Conservation (phyloP, 768 basidiomycete species). For the Podaxis pistillaris region DNA sequence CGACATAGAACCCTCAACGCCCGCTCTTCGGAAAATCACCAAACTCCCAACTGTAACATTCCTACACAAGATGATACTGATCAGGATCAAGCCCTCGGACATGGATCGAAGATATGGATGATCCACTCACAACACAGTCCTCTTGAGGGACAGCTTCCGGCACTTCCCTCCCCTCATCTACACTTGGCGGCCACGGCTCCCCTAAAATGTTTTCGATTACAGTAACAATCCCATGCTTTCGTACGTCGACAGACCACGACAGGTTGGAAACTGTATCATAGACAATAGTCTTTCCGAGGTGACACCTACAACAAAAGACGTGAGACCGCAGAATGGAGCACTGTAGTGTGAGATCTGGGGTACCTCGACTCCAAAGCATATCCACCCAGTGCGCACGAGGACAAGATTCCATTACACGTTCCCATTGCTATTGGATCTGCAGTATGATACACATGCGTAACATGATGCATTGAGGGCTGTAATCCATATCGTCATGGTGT, state of each 20-base stretch:
- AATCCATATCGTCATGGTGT: not conserved
- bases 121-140: slow-evolving; percentile 66
- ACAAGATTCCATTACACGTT: slow-evolving; percentile 77
- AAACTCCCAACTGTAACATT: slow-evolving; percentile 74
- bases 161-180: slow-evolving; percentile 62
- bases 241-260: slow-evolving; percentile 82
- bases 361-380: slow-evolving; percentile 83
- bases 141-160: slow-evolving; percentile 51
- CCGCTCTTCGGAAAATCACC: slow-evolving; percentile 33
- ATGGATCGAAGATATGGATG: not conserved
- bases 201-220: slow-evolving; percentile 75
- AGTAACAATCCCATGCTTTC: slow-evolving; percentile 75
- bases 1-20: not conserved
- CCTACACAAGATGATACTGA: slow-evolving; percentile 33
- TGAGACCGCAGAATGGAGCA: not conserved
- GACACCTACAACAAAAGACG: slow-evolving; percentile 53
- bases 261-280: slow-evolving; percentile 91
- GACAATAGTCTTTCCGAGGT: slow-evolving; percentile 79
- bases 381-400: slow-evolving; percentile 82
- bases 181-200: slow-evolving; percentile 67
- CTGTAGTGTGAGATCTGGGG: slow-evolving; percentile 15
- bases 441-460: slow-evolving; percentile 92
- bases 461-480: slow-evolving; percentile 70
- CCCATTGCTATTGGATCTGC: slow-evolving; percentile 95
- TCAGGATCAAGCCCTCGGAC: not conserved